Conservation (phyloP, 2,329 filamentous ascomycete species). For the Curvularia verruculosa region DNA sequence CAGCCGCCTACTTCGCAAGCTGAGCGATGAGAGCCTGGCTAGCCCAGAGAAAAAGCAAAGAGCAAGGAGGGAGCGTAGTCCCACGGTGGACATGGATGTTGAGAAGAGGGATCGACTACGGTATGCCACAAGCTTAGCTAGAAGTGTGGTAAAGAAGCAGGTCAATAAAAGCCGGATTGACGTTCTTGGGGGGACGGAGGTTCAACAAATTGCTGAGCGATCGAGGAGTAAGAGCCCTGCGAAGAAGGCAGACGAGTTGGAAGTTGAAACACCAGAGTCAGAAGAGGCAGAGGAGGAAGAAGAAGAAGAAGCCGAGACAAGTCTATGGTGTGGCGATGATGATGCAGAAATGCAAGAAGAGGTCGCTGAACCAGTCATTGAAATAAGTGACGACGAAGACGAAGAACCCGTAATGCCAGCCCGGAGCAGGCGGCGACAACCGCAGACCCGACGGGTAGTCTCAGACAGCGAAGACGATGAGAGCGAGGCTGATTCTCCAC, state of each 20-base stretch:
- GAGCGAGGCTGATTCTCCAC: constrained; percentile 6
- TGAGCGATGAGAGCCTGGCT: constrained; percentile 39
- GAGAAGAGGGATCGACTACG: constrained; percentile 23
- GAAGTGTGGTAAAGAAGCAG: constrained; percentile 34
- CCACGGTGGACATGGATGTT: constrained; percentile 24
- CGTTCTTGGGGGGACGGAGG: constrained; percentile 17
- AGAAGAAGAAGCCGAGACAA: constrained; percentile 38
- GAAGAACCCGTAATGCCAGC: constrained; percentile 37
- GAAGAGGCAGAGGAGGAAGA: constrained; percentile 13
- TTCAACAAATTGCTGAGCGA: constrained; percentile 19
- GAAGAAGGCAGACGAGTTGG: constrained; percentile 13
- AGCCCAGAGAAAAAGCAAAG: constrained; percentile 36
- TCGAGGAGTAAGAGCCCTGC: constrained; percentile 9
- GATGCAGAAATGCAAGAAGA: constrained; percentile 18
- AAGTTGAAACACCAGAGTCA: constrained; percentile 16
- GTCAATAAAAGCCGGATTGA: constrained; percentile 22
- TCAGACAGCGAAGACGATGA: constrained; percentile 36
- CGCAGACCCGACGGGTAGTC: constrained; percentile 23
- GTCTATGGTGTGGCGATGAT: constrained; percentile 40
- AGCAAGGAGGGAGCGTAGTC: constrained; percentile 23
- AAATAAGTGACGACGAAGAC: constrained; percentile 34
- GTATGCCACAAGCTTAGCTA: constrained; percentile 40
- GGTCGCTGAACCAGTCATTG: constrained; percentile 8
- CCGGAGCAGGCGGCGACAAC: constrained; percentile 24
- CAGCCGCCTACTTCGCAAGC: constrained; percentile 34